Base-by-base conservation (phyloP, 768 basidiomycete genomes). In the Artomyces pyxidatus region DNA sequence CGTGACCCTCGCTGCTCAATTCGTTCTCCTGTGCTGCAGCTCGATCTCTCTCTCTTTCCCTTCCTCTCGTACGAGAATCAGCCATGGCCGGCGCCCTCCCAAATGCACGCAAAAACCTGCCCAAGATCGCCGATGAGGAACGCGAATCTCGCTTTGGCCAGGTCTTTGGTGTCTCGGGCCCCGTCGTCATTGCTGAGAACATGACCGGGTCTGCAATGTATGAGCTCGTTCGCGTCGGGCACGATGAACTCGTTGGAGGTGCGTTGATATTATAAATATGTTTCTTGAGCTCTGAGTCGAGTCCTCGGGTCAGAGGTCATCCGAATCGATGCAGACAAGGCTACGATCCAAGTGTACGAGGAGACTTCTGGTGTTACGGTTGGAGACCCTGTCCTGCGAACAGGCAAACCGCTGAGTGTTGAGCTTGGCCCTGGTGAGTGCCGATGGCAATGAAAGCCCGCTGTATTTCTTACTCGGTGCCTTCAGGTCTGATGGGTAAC, bases 301-400 rank as follows among this genome's bases (percentile, higher is more conserved):
- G n/a, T n/a, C n/a, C n/a, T n/a, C n/a, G n/a, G 4, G 43, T 19
- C 61, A 94, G 96, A 99, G 90, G 96, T 99, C 60, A 99, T 99
- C 61, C 82, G 96, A 60, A 97, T 99, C 70, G 96, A 98, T 58
- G 83, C 83, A 53, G 96, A 99, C 71, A 95, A 96, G 71, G 89
- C 89, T 37, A 98, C 96, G 11, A 97, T 99, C 53, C 96, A 99
- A 67, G 96, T 99, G 9, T 98, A 99, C 62, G 96, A 99, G 68
- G 96, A 99, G 73, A 98, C 95, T 6, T 96, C 95, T 37, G 96
- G 96, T 47, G 96, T 99, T 37, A 97, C 95, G 6, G 94, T 98
- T 45, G 96, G 96, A 25, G 96, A 99, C 71, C 96, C 96, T 42
- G 96, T 99, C 16, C 70, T 99, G 62, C 79, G 95, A 48, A 99